A percentile compares a stretch with the other conserved stretches of the same genome.
Conservation (phyloP, 768 basidiomycete species). For the Sporobolomyces roseus region DNA sequence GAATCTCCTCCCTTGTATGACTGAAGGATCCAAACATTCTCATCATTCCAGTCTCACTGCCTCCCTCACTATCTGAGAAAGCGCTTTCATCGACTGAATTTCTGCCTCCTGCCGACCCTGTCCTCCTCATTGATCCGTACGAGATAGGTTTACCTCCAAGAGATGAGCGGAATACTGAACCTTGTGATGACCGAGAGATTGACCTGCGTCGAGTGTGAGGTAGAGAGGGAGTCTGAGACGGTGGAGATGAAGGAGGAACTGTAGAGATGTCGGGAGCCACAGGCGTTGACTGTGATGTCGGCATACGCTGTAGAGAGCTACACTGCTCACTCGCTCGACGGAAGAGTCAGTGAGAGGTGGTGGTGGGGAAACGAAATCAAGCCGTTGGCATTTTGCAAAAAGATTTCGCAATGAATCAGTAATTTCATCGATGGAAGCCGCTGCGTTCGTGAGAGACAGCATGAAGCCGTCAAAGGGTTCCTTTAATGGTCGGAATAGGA, state of each 20-base stretch:
- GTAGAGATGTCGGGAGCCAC: too few relatives aligned
- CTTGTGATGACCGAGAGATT: constrained; percentile 16
- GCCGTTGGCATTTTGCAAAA: too few relatives aligned
- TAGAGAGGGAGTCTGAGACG: background rate
- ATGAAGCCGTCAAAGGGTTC: too few relatives aligned
- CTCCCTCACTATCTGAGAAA: constrained; percentile 17
- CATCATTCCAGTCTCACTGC: constrained; percentile 3
- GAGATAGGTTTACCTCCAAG: constrained; percentile 32
- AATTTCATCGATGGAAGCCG: too few relatives aligned
- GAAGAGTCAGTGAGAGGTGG: too few relatives aligned
- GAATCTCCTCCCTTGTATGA: constrained; percentile 33
- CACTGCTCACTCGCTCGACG: too few relatives aligned
- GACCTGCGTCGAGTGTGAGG: constrained; percentile 8
- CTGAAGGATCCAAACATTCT: constrained; percentile 34
- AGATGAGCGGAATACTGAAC: constrained; percentile 15
- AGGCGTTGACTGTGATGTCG: too few relatives aligned
- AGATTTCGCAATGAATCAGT: too few relatives aligned
- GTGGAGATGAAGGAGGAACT: background rate
- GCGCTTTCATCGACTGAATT: background rate
- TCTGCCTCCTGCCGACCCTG: background rate
- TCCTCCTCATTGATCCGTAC: constrained; percentile 2
- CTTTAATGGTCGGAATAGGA: too few relatives aligned
- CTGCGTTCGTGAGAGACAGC: too few relatives aligned
- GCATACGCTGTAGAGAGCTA: too few relatives aligned
- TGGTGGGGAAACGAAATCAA: too few relatives aligned